phyloP scores from a whole-genome alignment of 441 rosid species.

The Capsella rubella region DNA sequence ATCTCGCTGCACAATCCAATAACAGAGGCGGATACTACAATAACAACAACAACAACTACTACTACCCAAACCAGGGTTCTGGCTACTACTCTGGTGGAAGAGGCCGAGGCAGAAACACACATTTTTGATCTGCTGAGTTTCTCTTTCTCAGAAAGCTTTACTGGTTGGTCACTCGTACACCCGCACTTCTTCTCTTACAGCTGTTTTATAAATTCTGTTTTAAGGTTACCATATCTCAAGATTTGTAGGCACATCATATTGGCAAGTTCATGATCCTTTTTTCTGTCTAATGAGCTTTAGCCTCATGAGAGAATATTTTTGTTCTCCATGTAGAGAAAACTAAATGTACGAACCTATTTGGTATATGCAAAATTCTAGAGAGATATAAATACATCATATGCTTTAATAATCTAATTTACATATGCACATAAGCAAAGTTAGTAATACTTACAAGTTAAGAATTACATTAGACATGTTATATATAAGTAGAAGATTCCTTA shows the following conservation, averaged over 20 bases:
- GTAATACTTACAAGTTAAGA: constrained; percentile 40
- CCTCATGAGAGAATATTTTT: constrained; percentile 26
- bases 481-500: constrained; percentile 38
- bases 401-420: constrained; percentile 10
- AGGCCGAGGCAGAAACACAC: constrained; percentile 43
- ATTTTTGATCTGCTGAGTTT: constrained; percentile 33
- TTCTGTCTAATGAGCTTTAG: constrained; percentile 33
- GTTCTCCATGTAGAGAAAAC: constrained; percentile 37
- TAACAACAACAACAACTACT: constrained; percentile 24
- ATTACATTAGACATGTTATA: constrained; percentile 13
- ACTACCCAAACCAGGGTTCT: constrained; percentile 34
- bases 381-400: constrained; percentile 1
- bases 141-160: constrained; percentile 2
- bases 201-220: constrained; percentile 10
- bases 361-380: constrained; percentile 24
- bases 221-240: background rate
- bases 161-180: background rate
- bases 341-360: constrained; percentile 28
- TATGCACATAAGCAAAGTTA: constrained; percentile 23
- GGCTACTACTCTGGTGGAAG: constrained; percentile 39
- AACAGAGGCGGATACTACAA: constrained; percentile 30
- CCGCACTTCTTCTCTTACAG: background rate
- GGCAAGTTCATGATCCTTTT: constrained; percentile 28
- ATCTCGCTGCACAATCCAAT: constrained; percentile 47
- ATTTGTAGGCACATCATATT: constrained; percentile 36